Evolutionary conservation across 1,284 basidiomycete genomes (phyloP), one percentile per base, ranked within the genome.

Genomic region (Naganishia albida): DNA sequence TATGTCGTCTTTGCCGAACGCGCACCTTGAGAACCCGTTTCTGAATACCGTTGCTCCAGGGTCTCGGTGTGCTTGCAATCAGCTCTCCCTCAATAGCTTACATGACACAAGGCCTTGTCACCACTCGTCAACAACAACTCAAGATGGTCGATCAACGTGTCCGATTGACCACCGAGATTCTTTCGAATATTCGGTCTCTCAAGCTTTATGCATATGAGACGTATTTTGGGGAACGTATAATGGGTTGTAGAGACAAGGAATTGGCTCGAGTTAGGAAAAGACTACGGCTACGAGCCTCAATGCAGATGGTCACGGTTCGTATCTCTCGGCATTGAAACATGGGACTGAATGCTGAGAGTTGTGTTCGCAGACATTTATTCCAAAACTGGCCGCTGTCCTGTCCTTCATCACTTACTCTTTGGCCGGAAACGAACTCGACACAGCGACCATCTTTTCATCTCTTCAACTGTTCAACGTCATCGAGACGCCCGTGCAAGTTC

Each of bases 381-480:
- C 89, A 0, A 81, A 87, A 15, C 72, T 89, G 16, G 88, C 88
- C 0, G 83, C 87, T 1, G 82, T 90, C 26, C 75, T 91, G 63
- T 87, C 88, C 2, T 90, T 92, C 74, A 85, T 91, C 72, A 87
- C 87, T 0, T 91, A 90, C 72, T 82, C 83, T 0, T 77, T 87
- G 15, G 85, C 81, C 38, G 86, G 86, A 2, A 86, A 90, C 73
- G 72, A 81, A 2, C 83, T 91, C 44, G 83, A 86, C 70, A 80
- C 89, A 7, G 86, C 87, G 2, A 82, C 84, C 70, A 87, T 92
- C 67, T 92, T 91, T 77, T 84, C 84, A 15, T 86, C 86, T 16
- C 77, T 93, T 12, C 86, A 88, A 67, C 82, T 88, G 66, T 90
- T 91, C 82, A 88, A 88, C 71, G 85, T 90, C 63, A 69, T 85